Evolutionary conservation across 768 basidiomycete genomes (phyloP), one percentile per base, ranked within the genome.

Genomic region (Xerocomus spinulosus): DNA sequence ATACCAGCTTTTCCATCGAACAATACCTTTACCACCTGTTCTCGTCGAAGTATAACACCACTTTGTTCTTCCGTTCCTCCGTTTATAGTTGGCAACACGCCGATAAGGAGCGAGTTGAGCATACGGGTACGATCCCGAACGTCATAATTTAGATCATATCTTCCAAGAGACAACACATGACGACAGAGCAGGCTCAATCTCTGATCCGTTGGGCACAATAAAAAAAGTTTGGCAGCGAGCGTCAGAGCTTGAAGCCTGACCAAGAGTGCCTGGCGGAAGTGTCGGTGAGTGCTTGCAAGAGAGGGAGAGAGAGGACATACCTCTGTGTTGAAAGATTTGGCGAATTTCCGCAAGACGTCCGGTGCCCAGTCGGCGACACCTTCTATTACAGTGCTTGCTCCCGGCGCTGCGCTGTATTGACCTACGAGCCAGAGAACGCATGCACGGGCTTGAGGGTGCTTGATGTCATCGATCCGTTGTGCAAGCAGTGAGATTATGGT

Each of bases 381-480:
- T 42, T 80, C 77, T 2, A 79, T 72, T 1, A 71, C 66, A 15
- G 66, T 53, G 9, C 39, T 39, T 21, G 57, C 60, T 33, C 68
- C 69, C 15, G 63, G 59, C 6, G 67, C 64, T 13, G 75, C 74
- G 15, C 87, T 80, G 61, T 91, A 91, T 63, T 96, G 92, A 0
- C 95, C 94, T 0, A 92, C 92, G 1, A 97, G 79, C 92, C 95
- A 96, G 21, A 92, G 70, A 1, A 97, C 82, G 55, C 88, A 92
- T 0, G 94, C 92, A 25, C 90, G 73, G 1, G 94, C 92, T 57
- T 82, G 78, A 1, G 83, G 73, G 56, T 93, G 89, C 7, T 72
- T 77, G 42, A 97, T 88, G 43, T 82, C 83, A 40, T 92, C 88
- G 38, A 95, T 77, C 26, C 79, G 77, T 41, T 79, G 75, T 0